These are phyloP conservation scores for Dorcoceras hygrometricum DNA, from an alignment of 257 asterid species.

Conservation along the genomic window DNA sequence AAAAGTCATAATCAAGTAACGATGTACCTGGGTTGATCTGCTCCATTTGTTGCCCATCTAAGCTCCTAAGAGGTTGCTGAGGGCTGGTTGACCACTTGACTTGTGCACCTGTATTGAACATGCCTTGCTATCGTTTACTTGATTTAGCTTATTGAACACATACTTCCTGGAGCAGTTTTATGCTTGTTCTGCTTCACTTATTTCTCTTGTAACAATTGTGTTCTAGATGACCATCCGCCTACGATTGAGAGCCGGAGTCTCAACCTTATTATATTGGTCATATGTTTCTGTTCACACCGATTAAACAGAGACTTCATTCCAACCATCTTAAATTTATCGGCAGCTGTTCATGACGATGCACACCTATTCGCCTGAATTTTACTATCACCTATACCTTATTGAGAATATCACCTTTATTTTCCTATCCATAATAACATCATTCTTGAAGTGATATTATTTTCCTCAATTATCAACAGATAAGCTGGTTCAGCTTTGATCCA, in stretches of 20 bases:
- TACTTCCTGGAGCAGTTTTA: background rate
- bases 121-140: slow-evolving; percentile 16
- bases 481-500: slow-evolving; percentile 98
- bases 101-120: slow-evolving; percentile 2
- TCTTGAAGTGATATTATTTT: slow-evolving; percentile 18
- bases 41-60: slow-evolving; percentile 12
- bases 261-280: slow-evolving; percentile 6
- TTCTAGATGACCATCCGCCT: background rate
- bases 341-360: too few species aligned
- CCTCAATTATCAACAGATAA: slow-evolving; percentile 49
- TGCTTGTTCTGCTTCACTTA: slow-evolving; percentile 9
- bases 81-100: slow-evolving; percentile 1
- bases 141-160: background rate
- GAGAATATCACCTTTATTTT: background rate
- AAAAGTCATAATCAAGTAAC: background rate
- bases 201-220: slow-evolving; percentile 1
- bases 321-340: background rate
- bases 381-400: background rate
- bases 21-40: slow-evolving; percentile 5
- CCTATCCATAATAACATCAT: background rate
- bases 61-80: slow-evolving; percentile 6
- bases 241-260: background rate
- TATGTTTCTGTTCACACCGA: slow-evolving; percentile 15
- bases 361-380: too few species aligned
- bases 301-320: background rate